A percentile compares a stretch with the other conserved stretches of the same genome.
phyloP scores from a whole-genome alignment of 805 yeast genomes.

The Lipomyces yamanashiensis region DNA sequence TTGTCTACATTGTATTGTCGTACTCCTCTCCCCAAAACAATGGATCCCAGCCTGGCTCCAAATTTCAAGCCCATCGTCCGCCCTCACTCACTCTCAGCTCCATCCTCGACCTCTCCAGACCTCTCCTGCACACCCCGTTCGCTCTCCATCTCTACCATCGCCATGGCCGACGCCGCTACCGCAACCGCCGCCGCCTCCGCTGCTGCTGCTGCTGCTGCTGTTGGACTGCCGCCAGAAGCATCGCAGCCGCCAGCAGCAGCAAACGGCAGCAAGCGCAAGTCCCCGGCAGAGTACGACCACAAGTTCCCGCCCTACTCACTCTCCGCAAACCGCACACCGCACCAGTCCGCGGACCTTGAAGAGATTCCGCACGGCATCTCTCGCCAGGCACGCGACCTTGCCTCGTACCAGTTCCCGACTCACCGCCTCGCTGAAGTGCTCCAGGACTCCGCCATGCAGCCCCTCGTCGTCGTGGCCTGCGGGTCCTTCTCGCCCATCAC shows the following conservation, averaged over 20 bases:
- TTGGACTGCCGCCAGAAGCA: neutral
- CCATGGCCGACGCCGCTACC: neutral
- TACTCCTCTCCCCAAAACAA: slow-evolving; percentile 2
- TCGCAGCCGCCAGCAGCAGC: neutral
- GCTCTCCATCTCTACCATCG: slow-evolving; percentile 2
- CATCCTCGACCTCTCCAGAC: slow-evolving; percentile 4
- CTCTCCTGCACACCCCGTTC: neutral
- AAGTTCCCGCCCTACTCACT: slow-evolving; percentile 33
- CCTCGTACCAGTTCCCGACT: slow-evolving; percentile 79
- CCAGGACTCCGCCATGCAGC: slow-evolving; percentile 61
- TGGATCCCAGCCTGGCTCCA: slow-evolving; percentile 34
- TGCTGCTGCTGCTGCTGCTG: neutral
- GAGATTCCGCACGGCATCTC: slow-evolving; percentile 95
- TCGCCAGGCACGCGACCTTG: slow-evolving; percentile 77
- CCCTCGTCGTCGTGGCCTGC: slow-evolving; percentile 94
- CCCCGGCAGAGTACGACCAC: slow-evolving; percentile 16
- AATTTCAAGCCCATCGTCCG: slow-evolving; percentile 20
- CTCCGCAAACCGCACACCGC: slow-evolving; percentile 34
- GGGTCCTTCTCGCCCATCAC: slow-evolving; percentile 97
- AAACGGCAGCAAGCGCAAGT: slow-evolving; percentile 28
- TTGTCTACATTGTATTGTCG: neutral
- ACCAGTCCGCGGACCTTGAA: slow-evolving; percentile 88
- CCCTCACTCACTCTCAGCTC: neutral
- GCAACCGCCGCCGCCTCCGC: neutral
- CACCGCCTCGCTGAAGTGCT: slow-evolving; percentile 52